phyloP scores from a whole-genome alignment of 2,329 filamentous ascomycete genomes.

The Geosmithia putterillii region DNA sequence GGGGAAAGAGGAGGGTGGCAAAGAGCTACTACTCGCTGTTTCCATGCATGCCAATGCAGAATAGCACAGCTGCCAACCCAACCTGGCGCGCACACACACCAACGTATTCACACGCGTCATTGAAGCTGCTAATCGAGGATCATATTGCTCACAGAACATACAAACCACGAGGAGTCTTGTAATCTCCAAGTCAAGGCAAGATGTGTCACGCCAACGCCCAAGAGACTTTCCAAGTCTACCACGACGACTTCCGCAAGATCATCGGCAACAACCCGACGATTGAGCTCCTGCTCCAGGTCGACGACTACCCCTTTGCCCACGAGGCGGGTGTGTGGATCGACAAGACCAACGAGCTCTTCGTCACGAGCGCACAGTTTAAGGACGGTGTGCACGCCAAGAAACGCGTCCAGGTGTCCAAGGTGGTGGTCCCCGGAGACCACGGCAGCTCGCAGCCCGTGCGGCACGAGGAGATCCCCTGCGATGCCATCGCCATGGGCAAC shows the following conservation, averaged over 20 bases:
- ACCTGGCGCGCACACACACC: too few relatives aligned
- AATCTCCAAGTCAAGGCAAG: too few relatives aligned
- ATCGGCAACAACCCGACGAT: slow-evolving; percentile 21
- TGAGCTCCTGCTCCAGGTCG: slow-evolving; percentile 22
- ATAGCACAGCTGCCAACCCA: too few relatives aligned
- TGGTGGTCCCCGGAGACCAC: neutral
- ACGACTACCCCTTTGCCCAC: slow-evolving; percentile 32
- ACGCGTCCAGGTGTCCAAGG: neutral
- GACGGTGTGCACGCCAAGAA: slow-evolving; percentile 3
- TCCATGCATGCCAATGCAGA: too few relatives aligned
- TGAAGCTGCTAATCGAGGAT: too few relatives aligned
- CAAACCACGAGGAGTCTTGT: too few relatives aligned
- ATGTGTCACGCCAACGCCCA: neutral
- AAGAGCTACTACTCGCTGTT: too few relatives aligned
- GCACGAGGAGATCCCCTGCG: neutral
- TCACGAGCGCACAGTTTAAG: slow-evolving; percentile 19
- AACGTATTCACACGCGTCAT: too few relatives aligned
- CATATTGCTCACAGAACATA: too few relatives aligned
- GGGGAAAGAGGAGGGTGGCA: too few relatives aligned
- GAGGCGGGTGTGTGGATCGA: slow-evolving; percentile 27
- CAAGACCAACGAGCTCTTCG: slow-evolving; percentile 13
- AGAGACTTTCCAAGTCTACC: slow-evolving; percentile 1
- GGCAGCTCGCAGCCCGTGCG: neutral
- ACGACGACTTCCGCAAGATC: slow-evolving; percentile 10
- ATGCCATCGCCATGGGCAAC: neutral